Evolutionary conservation across 2,329 filamentous ascomycete species (phyloP), one percentile per base, ranked within the genome.

Genomic region (Dactylellina leptospora): DNA sequence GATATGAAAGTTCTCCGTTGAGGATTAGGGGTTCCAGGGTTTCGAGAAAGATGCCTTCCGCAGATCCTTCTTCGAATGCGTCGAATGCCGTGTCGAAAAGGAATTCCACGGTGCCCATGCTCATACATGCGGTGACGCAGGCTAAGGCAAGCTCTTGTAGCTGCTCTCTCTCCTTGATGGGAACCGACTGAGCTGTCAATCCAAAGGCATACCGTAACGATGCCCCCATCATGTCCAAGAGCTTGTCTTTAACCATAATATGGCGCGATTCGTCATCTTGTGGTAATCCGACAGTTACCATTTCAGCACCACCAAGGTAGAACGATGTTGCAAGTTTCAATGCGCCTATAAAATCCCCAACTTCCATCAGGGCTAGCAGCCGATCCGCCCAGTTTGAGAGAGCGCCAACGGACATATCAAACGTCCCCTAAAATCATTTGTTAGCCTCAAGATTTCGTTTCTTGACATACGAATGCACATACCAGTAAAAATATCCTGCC

Each of bases 351-450:
- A 96, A 96, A 80, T 97, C 92, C n/a, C 95, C 95, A 63, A 92
- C 87, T 79, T 97, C 93, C 91, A 99, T 97, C 76, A 97, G 84
- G 0, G 93, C 93, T 75, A 97, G 88, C 16, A 99, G 83, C 40
- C 95, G 85, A 79, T 99, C 95, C 1, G 95, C 93, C 95, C 95
- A 99, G 76, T 99, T 99, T 0, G 95, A 97, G 30, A 99, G 81
- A 3, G 90, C 90, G 1, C 95, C 95, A 50, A 97, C 91, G 0
- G 92, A 91, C 40, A 97, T 83, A 78, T 97, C 93, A 77, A 93
- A 95, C 81, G 93, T 93, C n/a, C 95, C 74, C 76, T 77, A 13
- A 18, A 42, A 13, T 4, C 27, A 20, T 6, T 40, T 30, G 27
- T 45, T 36, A 70, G 59, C 45, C 13, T 60, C n/a, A 8, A 55